These are phyloP conservation scores for Vaccinium darrowii DNA, from an alignment of 148 eudicot genomes.

Conservation along the genomic window DNA sequence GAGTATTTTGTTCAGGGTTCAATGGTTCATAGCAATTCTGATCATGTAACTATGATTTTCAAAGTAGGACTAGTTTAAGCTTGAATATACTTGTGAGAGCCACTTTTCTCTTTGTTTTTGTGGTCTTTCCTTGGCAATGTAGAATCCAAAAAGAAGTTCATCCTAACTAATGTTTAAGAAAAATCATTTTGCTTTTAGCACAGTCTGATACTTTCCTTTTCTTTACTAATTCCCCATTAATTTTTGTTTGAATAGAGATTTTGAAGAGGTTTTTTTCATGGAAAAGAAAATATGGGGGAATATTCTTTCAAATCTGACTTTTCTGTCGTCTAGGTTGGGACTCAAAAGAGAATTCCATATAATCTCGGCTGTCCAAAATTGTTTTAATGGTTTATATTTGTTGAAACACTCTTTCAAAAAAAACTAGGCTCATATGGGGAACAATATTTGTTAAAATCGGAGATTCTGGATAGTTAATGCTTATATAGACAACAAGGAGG, in stretches of 20 bases:
- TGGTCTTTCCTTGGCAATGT: slow-evolving; percentile 14
- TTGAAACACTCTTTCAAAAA: neutral
- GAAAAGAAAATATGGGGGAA: neutral
- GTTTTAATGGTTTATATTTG: neutral
- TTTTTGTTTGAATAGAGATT: neutral
- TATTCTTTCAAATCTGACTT: neutral
- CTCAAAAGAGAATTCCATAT: neutral
- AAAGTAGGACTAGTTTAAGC: slow-evolving; percentile 16
- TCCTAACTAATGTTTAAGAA: neutral
- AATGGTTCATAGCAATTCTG: neutral
- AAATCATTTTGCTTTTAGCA: slow-evolving; percentile 11
- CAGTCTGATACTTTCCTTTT: neutral
- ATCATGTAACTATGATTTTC: neutral
- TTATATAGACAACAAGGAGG: neutral
- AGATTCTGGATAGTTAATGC: neutral
- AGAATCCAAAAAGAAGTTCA: slow-evolving; percentile 12
- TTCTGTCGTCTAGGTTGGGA: neutral
- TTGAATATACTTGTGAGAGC: slow-evolving; percentile 19
- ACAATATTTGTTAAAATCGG: neutral
- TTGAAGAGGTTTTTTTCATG: neutral
- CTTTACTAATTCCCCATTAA: neutral
- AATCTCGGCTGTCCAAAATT: neutral
- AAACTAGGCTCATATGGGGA: neutral
- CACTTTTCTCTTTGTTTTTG: slow-evolving; percentile 15
- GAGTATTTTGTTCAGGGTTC: neutral